These are phyloP conservation scores for Verticillium zaregamsianum DNA, from an alignment of 2,329 filamentous ascomycete species.

Conservation along the genomic window DNA sequence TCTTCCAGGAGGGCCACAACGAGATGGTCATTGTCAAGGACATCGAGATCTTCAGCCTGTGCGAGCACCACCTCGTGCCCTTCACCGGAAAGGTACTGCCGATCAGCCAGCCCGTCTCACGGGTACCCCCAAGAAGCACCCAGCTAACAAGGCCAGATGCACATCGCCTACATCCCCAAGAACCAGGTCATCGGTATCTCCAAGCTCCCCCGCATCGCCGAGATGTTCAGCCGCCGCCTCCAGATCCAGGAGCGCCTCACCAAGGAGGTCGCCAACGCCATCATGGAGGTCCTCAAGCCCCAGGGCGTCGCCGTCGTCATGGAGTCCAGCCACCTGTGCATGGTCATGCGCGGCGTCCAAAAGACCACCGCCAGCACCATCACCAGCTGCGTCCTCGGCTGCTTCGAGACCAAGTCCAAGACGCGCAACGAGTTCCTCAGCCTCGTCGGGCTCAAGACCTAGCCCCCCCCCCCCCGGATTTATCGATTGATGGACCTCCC, in stretches of 20 bases:
- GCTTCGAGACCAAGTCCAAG: conserved; percentile 88
- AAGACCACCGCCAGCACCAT: conserved; percentile 85
- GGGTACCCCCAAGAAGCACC: too few relatives aligned
- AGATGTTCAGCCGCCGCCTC: conserved; percentile 90
- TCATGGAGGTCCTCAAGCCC: conserved; percentile 88
- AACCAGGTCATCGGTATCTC: conserved; percentile 91
- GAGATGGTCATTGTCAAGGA: conserved; percentile 98
- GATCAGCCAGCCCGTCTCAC: too few relatives aligned
- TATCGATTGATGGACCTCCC: too few relatives aligned
- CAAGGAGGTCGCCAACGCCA: conserved; percentile 90
- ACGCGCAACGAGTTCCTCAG: conserved; percentile 94
- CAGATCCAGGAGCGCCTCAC: conserved; percentile 97
- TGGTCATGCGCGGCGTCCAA: conserved; percentile 98
- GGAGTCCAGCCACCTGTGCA: conserved; percentile 94
- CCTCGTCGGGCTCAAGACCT: conserved; percentile 55
- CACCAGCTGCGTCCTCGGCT: conserved; percentile 96
- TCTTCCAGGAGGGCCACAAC: conserved; percentile 95
- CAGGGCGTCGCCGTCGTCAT: conserved; percentile 96
- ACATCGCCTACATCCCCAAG: conserved; percentile 95
- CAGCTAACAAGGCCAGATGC: conserved; percentile 61
- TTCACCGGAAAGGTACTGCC: conserved; percentile 81
- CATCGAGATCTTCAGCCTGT: conserved; percentile 90
- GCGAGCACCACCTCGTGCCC: conserved; percentile 95
- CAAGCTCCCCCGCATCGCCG: conserved; percentile 90
- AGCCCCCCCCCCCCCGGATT: too few relatives aligned